phyloP scores from a whole-genome alignment of 2,329 filamentous ascomycete genomes.

The Aspergillus niger region DNA sequence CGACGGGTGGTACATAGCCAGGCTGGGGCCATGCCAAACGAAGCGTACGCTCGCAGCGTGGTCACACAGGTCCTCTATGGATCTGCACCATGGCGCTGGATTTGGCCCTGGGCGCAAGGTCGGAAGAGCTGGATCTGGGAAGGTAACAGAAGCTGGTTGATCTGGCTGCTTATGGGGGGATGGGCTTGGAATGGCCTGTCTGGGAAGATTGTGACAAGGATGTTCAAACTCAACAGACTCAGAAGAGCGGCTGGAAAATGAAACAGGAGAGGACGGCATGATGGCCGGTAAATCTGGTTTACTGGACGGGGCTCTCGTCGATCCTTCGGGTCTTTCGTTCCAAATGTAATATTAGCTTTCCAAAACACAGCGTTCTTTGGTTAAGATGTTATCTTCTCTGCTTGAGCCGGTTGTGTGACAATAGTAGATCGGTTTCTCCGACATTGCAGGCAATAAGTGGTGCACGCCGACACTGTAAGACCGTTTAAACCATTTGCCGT shows the following conservation, averaged over 20 bases:
- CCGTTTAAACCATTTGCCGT: conserved; percentile 26
- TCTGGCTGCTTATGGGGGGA: conserved; percentile 53
- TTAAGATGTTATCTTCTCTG: background rate
- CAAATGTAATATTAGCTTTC: background rate
- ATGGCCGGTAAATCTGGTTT: background rate
- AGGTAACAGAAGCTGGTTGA: conserved; percentile 54
- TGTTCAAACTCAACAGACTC: conserved; percentile 55
- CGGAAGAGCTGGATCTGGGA: conserved; percentile 49
- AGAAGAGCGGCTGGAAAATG: conserved; percentile 27
- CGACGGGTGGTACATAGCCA: conserved; percentile 57
- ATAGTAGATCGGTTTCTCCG: background rate
- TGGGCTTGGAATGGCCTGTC: conserved; percentile 46
- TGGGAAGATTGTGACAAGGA: conserved; percentile 51
- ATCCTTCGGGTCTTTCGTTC: background rate
- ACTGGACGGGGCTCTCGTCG: background rate
- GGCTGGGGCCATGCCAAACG: conserved; percentile 53
- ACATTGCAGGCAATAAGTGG: background rate
- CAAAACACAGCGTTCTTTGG: background rate
- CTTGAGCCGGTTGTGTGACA: background rate
- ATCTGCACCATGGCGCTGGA: conserved; percentile 48
- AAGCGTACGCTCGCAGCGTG: conserved; percentile 57
- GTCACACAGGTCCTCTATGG: conserved; percentile 55
- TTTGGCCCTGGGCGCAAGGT: conserved; percentile 51
- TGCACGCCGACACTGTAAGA: background rate
- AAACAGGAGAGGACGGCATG: background rate